Conservation (phyloP, 257 asterid species). For the Solanum chilense region DNA sequence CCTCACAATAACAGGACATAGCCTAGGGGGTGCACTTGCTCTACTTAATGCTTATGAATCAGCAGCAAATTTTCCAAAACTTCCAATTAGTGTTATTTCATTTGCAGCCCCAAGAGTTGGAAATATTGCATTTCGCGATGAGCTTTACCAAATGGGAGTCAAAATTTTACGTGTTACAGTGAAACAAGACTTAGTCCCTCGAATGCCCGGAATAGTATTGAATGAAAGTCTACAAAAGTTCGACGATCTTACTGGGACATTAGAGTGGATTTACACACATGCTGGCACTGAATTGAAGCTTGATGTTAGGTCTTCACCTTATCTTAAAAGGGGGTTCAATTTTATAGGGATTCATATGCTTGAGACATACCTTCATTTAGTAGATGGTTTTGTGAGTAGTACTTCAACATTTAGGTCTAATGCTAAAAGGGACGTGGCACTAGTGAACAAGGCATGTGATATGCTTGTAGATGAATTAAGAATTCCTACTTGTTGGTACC, state of each 20-base stretch:
- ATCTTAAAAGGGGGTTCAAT: slow-evolving; percentile 45
- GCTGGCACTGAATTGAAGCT: slow-evolving; percentile 61
- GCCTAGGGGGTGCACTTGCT: slow-evolving; percentile 66
- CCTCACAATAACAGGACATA: slow-evolving; percentile 68
- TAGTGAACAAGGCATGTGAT: slow-evolving; percentile 72
- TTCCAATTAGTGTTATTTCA: slow-evolving; percentile 44
- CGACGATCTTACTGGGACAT: slow-evolving; percentile 52
- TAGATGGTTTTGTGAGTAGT: slow-evolving; percentile 38
- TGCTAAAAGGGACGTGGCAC: slow-evolving; percentile 51
- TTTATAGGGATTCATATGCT: slow-evolving; percentile 57
- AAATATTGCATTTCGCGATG: slow-evolving; percentile 64
- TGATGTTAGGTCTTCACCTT: slow-evolving; percentile 44
- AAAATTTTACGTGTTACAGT: slow-evolving; percentile 43
- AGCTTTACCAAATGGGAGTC: slow-evolving; percentile 46
- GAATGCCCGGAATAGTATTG: slow-evolving; percentile 57
- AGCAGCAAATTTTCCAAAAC: slow-evolving; percentile 38
- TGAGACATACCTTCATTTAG: slow-evolving; percentile 65
- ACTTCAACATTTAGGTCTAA: slow-evolving; percentile 40
- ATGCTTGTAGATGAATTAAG: slow-evolving; percentile 73
- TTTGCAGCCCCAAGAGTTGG: slow-evolving; percentile 75
- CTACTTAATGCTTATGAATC: slow-evolving; percentile 68
- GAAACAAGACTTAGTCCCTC: slow-evolving; percentile 60
- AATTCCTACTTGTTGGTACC: slow-evolving; percentile 65
- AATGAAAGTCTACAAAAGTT: slow-evolving; percentile 63
- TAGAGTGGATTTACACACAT: slow-evolving; percentile 74